Percentiles rank a stretch among this genome's conserved stretches.
Evolutionary conservation across 306 rosid genomes (phyloP).

Genomic region (Trichosanthes truncata): DNA sequence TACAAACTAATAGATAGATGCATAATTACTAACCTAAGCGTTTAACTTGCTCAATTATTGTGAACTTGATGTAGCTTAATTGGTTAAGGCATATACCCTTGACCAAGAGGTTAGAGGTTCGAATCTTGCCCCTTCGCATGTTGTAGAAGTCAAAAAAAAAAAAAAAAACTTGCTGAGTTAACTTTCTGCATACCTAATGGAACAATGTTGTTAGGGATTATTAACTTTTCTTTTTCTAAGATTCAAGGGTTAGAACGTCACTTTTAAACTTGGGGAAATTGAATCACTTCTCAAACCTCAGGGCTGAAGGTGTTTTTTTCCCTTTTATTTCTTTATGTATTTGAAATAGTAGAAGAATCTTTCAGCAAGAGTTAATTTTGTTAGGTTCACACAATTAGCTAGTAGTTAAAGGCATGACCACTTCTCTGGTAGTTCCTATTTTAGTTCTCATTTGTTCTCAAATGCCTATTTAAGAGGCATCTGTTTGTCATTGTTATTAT

Average conservation of each 20-base stretch:
- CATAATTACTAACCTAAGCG: not conserved
- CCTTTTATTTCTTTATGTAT: not conserved
- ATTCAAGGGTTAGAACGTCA: not conserved
- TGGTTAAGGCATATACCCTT: not conserved
- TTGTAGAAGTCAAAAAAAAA: too few relatives aligned
- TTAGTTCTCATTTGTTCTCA: not conserved
- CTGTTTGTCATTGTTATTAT: not conserved
- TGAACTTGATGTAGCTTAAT: not conserved
- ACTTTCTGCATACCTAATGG: not conserved
- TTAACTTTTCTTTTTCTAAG: not conserved
- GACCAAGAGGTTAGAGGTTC: not conserved
- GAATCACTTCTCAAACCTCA: not conserved
- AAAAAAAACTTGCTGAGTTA: not conserved
- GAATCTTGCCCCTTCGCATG: not conserved
- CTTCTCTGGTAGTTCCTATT: not conserved
- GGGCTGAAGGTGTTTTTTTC: not conserved
- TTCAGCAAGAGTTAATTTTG: not conserved
- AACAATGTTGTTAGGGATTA: not conserved
- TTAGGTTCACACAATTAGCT: not conserved
- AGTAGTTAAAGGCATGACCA: not conserved
- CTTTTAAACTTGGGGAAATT: not conserved
- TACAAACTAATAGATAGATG: not conserved
- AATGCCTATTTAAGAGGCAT: not conserved
- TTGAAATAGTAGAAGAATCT: not conserved
- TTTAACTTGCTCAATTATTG: not conserved